These are phyloP conservation scores for Coprinopsis marcescibilis DNA, from an alignment of 768 basidiomycete genomes.

Conservation along the genomic window DNA sequence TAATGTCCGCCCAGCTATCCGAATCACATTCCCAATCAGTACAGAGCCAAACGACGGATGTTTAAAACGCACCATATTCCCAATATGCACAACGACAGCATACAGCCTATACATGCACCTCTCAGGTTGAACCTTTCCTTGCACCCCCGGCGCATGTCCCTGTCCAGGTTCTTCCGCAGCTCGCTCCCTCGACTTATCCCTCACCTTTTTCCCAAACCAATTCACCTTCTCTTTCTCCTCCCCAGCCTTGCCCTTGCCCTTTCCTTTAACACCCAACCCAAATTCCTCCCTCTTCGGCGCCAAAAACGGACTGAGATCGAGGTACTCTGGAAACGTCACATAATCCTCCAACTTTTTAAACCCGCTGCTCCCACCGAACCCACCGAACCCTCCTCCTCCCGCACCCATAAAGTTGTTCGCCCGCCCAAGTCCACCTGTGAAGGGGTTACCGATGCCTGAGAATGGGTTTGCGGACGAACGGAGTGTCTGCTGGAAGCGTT, in stretches of 20 bases:
- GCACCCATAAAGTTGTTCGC: too few relatives aligned
- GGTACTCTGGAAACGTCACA: slow-evolving; percentile 80
- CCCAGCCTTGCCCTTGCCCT: slow-evolving; percentile 1
- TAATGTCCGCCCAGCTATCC: slow-evolving; percentile 83
- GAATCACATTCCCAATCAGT: slow-evolving; percentile 12
- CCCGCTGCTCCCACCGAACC: too few relatives aligned
- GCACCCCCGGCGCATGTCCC: slow-evolving; percentile 10
- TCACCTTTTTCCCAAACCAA: too few relatives aligned
- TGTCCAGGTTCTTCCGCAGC: too few relatives aligned
- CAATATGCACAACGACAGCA: slow-evolving; percentile 82
- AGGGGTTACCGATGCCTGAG: too few relatives aligned
- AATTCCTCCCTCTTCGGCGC: slow-evolving; percentile 76
- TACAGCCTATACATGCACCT: slow-evolving; percentile 49
- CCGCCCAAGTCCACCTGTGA: too few relatives aligned
- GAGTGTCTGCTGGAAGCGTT: slow-evolving; percentile 81
- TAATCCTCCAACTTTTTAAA: slow-evolving; percentile 92
- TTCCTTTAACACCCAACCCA: slow-evolving; percentile 30
- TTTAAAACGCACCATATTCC: slow-evolving; percentile 64
- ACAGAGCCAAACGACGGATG: neutral
- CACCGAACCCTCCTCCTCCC: too few relatives aligned
- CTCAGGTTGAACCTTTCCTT: slow-evolving; percentile 14
- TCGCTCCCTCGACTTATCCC: too few relatives aligned
- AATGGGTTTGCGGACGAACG: slow-evolving; percentile 51
- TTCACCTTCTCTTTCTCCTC: slow-evolving; percentile 11
- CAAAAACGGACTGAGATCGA: slow-evolving; percentile 83